Percentiles rank a stretch among this genome's conserved stretches.
These are phyloP conservation scores for Lasiodiplodia theobromae DNA, from an alignment of 2,329 filamentous ascomycete species.

Conservation along the genomic window DNA sequence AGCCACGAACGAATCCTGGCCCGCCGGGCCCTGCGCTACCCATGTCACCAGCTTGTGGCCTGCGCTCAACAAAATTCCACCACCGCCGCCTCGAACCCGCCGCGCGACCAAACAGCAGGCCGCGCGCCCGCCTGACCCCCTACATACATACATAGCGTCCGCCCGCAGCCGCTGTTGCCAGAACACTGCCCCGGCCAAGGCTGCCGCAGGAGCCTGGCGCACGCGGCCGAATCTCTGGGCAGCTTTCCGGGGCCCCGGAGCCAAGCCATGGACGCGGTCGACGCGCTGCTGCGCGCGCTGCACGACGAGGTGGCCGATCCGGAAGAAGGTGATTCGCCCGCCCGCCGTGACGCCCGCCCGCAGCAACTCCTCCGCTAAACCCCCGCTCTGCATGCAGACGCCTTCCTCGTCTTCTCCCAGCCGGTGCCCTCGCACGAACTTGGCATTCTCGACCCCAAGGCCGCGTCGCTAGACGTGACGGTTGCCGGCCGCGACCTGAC, in stretches of 20 bases:
- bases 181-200: conserved; percentile 19
- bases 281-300: conserved; percentile 50
- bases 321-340: conserved; percentile 62
- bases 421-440: conserved; percentile 71
- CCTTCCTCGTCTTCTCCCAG: conserved; percentile 84
- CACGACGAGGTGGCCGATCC: conserved; percentile 62
- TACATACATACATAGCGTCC: background rate
- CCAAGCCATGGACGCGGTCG: conserved; percentile 23
- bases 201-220: conserved; percentile 5
- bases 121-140: conserved; percentile 18
- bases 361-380: conserved; percentile 21
- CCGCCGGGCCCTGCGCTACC: background rate
- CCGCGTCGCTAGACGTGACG: conserved; percentile 52
- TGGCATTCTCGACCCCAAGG: conserved; percentile 28
- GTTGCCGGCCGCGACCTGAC: conserved; percentile 74
- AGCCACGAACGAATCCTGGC: conserved; percentile 6
- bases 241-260: conserved; percentile 7
- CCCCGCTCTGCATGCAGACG: conserved; percentile 68
- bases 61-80: conserved; percentile 21
- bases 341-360: background rate
- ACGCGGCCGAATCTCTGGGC: background rate
- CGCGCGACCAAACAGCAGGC: background rate
- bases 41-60: conserved; percentile 2
- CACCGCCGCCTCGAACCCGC: background rate
- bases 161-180: background rate